Conservation (phyloP, 306 rosid genomes). For the Trichosanthes truncata region DNA sequence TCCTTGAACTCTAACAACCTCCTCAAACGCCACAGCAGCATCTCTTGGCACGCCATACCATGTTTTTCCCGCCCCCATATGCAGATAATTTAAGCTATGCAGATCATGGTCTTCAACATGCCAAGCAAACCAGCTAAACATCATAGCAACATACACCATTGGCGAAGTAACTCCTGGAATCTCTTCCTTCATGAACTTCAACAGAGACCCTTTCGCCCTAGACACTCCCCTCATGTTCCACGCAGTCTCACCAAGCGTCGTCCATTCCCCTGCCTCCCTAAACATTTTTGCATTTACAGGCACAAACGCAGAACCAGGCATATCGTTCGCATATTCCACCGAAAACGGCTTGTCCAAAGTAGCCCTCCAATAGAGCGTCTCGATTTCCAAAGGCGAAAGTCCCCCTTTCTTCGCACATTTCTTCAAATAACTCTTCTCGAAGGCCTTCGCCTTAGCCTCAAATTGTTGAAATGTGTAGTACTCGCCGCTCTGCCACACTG, state of each 20-base stretch:
- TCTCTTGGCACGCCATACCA: conserved; percentile 97
- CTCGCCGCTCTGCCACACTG: conserved; percentile 98
- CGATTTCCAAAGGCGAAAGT: conserved; percentile 55
- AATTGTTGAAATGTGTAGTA: conserved; percentile 61
- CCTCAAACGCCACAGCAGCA: conserved; percentile 93
- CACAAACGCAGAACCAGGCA: conserved; percentile 93
- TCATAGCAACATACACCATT: conserved; percentile 91
- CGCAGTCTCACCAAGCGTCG: conserved; percentile 64
- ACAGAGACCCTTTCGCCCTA: conserved; percentile 69
- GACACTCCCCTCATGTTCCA: conserved; percentile 96
- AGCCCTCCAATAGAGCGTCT: conserved; percentile 85
- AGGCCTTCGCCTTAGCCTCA: conserved; percentile 69
- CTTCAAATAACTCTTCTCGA: conserved; percentile 57
- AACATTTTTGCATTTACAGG: conserved; percentile 25
- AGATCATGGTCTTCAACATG: conserved; percentile 98
- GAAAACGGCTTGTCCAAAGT: conserved; percentile 86
- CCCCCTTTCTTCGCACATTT: conserved; percentile 35
- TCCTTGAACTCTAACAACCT: conserved; percentile 87
- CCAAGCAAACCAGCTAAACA: conserved; percentile 99
- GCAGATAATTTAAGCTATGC: conserved; percentile 89
- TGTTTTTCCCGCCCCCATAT: conserved; percentile 88
- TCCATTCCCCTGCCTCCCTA: conserved; percentile 51
- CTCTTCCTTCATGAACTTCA: conserved; percentile 99
- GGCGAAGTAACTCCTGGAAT: conserved; percentile 98
- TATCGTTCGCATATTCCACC: conserved; percentile 91